Evolutionary conservation across 305 asterid species (phyloP), one percentile per base, ranked within the genome.

Genomic region (Plantago lanceolata): DNA sequence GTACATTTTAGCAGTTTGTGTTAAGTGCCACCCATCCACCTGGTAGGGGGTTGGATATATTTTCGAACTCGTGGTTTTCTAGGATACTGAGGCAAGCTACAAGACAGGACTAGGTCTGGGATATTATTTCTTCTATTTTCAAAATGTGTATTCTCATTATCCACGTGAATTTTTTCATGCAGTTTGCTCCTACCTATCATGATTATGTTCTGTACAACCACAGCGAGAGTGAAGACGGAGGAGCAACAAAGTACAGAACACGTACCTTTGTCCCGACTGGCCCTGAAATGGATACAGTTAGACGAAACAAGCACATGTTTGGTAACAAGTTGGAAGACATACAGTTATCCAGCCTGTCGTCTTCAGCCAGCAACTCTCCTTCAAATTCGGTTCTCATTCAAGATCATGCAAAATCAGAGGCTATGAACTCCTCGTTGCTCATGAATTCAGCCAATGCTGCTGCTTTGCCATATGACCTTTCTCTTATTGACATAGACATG

Each of bases 161-260:
- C 37, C 47, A 51, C 31, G 28, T 57, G 19, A 33, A 49, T n/a
- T n/a, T n/a, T n/a, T 52, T 71, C 28, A 40, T 57, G 64, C 97
- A 93, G 95, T 93, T 93, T 74, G 99, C 97, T 52, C 97, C 99
- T 31, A 86, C 99, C 56, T 93, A 93, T 74, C 95, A 93, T 69
- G 99, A 93, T 71, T 93, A 93, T 59, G 97, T 93, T 63, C 89
- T 93, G 66, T 90, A 90, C 87, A 93, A 85, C 85, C 91, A 85
- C 19, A 82, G 75, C 21, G 96, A 93, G 43, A 94, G 95, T 40
- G 88, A 79, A n/a, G 97, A 88, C 15, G 97, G 96, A 52, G 97
- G 96, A 56, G 81, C 95, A 40, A 82, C 78, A 28, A 93, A 90
- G 84, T 93, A 88, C 68, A 82, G 96, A 72, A 91, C 96, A 3